Base-by-base conservation (phyloP, 305 asterid species). In the Withania somnifera region DNA sequence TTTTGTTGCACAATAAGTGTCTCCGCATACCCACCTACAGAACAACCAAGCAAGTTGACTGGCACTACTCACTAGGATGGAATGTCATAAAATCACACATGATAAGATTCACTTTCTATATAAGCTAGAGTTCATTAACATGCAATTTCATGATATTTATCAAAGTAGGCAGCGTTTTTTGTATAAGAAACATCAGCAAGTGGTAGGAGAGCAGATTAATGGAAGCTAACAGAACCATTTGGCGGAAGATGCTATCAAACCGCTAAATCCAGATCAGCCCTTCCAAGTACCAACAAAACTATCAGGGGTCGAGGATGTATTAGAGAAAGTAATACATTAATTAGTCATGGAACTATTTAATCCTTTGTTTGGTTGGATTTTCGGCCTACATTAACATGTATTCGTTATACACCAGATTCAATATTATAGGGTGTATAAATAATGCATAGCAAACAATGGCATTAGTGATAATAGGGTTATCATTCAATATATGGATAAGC, bases 11-110 rank as follows among this genome's bases (percentile, higher is more conserved):
- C 89, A 3, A 81, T 38, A 38, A 96, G 97, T 5, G 90, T 86
- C 61, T 94, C 97, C 9, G 95, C 97, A 75, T 93, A 96, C 22
- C 99, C 98, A 56, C 99, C 99, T 96, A 81, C 79, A 84, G 67
- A 89, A 83, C 81, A 75, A 76, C 7, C n/a, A 54, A 82, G 10
- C 13, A 15, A 34, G 53, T 82, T 11, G 7, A 42, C 45, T n/a
- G n/a, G n/a, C n/a, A n/a, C 34, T 26, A 40, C 45, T 40, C 11
- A 42, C 14, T 6, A 45, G 78, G 20, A 69, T 22, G 24, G 57
- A 22, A 40, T 69, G 78, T 36, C 77, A 69, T 69, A 20, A 6
- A 69, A 42, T 22, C 53, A 66, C 22, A 38, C 19, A 20, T 20
- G 54, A 11, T 20, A 66, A 22, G 19, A 20, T 68, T 2, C 54